phyloP scores from a whole-genome alignment of 495 filamentous ascomycete genomes.

The Lasiosphaeriaceae sp. region DNA sequence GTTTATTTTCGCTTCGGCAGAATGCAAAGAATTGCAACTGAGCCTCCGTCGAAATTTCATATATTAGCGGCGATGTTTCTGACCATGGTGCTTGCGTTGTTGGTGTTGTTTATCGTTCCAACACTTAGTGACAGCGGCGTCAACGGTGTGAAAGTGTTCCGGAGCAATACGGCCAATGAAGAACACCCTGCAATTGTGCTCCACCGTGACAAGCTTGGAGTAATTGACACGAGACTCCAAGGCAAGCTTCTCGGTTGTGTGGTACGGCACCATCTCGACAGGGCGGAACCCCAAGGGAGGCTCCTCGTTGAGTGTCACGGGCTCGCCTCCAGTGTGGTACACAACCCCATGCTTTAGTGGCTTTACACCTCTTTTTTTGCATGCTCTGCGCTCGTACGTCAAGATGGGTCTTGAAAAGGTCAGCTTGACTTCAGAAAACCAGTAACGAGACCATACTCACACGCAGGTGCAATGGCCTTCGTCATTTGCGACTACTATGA shows the following conservation, averaged over 20 bases:
- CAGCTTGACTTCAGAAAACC: not conserved
- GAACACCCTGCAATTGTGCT: constrained; percentile 45
- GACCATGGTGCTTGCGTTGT: not conserved
- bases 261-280: constrained; percentile 29
- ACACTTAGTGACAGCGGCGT: constrained; percentile 40
- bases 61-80: not conserved
- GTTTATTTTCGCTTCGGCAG: not conserved
- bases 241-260: constrained; percentile 35
- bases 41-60: not conserved
- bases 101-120: constrained; percentile 35
- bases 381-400: constrained; percentile 42
- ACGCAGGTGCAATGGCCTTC: constrained; percentile 48
- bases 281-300: constrained; percentile 39
- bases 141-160: constrained; percentile 33
- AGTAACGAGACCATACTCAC: constrained; percentile 26
- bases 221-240: constrained; percentile 46
- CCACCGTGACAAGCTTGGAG: constrained; percentile 43
- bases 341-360: constrained; percentile 45
- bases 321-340: constrained; percentile 25
- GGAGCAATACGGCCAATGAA: constrained; percentile 38
- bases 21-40: not conserved
- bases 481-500: constrained; percentile 45
- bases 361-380: constrained; percentile 43
- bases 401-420: constrained; percentile 38
- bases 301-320: constrained; percentile 31